phyloP scores from a whole-genome alignment of 225 moss, liverwort and hornwort species.

The Thuidium tamariscinum region DNA sequence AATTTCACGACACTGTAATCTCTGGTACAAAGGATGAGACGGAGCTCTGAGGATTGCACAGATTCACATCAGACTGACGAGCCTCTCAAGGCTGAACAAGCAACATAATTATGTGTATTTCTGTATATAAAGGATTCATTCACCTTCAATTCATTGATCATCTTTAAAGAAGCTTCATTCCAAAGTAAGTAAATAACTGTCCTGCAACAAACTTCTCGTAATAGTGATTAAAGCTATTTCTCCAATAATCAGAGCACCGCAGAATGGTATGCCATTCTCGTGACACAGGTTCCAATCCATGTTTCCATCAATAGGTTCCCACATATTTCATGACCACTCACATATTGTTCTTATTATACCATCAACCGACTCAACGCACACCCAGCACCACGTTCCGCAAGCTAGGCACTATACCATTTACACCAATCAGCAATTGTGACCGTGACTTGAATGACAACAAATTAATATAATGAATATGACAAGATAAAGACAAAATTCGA shows the following conservation, averaged over 20 bases:
- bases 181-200: not conserved
- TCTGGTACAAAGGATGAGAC: not conserved
- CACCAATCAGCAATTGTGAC: not conserved
- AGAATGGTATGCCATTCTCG: not conserved
- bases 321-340: not conserved
- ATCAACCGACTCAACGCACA: not conserved
- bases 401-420: not conserved
- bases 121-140: not conserved
- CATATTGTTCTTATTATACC: not conserved
- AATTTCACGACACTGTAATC: not conserved
- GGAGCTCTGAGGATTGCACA: not conserved
- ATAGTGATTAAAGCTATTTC: not conserved
- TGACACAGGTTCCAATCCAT: not conserved
- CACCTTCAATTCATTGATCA: slow-evolving; percentile 10
- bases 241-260: not conserved
- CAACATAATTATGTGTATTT: not conserved
- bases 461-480: not conserved
- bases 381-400: not conserved
- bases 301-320: not conserved
- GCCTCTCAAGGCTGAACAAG: not conserved
- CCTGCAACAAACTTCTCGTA: slow-evolving; percentile 3
- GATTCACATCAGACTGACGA: not conserved
- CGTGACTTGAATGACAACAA: not conserved
- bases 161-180: not conserved
- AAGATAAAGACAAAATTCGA: not conserved